Evolutionary conservation across 176 grass and related monocot species (phyloP).

Genomic region (Themeda triandra): DNA sequence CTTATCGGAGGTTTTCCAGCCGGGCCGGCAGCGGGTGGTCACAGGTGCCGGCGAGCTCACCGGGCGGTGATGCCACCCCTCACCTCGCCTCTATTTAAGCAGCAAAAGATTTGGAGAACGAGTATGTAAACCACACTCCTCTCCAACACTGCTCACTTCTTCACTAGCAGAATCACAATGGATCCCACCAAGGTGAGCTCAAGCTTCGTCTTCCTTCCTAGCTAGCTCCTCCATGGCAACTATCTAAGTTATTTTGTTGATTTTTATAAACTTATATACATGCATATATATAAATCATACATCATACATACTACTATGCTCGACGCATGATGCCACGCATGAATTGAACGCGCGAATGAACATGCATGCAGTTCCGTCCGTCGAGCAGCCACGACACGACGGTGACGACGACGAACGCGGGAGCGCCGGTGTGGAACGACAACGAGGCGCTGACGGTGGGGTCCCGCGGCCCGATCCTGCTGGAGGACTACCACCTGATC

Average conservation of each 20-base stretch:
- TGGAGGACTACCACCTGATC: conserved; percentile 86
- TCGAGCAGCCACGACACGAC: conserved; percentile 65
- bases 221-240: background rate
- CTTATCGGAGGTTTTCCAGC: too few species aligned
- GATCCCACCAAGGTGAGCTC: conserved; percentile 39
- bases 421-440: conserved; percentile 83
- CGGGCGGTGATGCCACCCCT: background rate
- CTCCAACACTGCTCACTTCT: background rate
- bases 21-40: background rate
- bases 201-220: background rate
- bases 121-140: conserved; percentile 1
- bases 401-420: conserved; percentile 85
- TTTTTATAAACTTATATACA: too few species aligned
- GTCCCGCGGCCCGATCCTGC: conserved; percentile 57
- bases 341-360: too few species aligned
- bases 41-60: background rate
- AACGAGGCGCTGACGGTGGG: conserved; percentile 90
- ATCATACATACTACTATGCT: too few species aligned
- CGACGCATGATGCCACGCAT: too few species aligned
- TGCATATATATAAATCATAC: too few species aligned
- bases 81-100: conserved; percentile 25
- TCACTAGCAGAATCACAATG: background rate
- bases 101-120: background rate
- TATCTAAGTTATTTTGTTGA: too few species aligned
- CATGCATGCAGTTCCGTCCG: conserved; percentile 55